Conservation (phyloP, 345 rosid genomes). For the Raphanus sativus region DNA sequence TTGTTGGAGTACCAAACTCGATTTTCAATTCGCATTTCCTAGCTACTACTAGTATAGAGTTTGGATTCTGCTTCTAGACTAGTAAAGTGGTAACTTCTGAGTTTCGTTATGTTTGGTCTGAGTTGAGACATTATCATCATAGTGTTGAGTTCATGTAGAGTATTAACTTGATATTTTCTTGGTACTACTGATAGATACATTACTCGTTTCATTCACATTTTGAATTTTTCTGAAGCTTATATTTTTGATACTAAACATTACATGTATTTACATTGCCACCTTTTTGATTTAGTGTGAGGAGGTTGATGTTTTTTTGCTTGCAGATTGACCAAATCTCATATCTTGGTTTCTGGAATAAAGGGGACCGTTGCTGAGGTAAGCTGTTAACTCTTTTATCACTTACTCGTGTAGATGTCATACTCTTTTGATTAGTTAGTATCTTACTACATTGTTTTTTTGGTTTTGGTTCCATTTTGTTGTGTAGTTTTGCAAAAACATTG, state of each 20-base stretch:
- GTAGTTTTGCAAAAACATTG: conserved; percentile 98
- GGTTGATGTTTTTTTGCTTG: conserved; percentile 28
- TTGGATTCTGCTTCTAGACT: conserved; percentile 1
- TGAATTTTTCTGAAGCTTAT: too few species aligned
- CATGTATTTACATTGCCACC: too few species aligned
- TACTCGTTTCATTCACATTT: too few species aligned
- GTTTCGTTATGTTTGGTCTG: too few species aligned
- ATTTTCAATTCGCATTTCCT: neutral
- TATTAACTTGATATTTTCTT: neutral
- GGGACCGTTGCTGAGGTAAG: conserved; percentile 45
- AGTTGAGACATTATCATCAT: too few species aligned
- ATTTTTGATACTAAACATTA: too few species aligned
- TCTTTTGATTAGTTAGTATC: too few species aligned
- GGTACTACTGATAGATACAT: too few species aligned
- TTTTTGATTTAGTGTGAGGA: neutral
- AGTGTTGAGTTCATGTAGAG: neutral
- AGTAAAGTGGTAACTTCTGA: neutral
- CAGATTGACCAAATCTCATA: conserved; percentile 80
- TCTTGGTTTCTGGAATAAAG: conserved; percentile 76
- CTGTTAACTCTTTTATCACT: neutral
- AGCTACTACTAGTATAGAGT: neutral
- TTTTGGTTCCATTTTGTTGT: conserved; percentile 1
- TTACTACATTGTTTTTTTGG: too few species aligned
- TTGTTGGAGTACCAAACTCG: neutral
- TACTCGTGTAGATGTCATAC: neutral